phyloP scores from a whole-genome alignment of 2,329 filamentous ascomycete species.

The Tolypocladium pustulatum region DNA sequence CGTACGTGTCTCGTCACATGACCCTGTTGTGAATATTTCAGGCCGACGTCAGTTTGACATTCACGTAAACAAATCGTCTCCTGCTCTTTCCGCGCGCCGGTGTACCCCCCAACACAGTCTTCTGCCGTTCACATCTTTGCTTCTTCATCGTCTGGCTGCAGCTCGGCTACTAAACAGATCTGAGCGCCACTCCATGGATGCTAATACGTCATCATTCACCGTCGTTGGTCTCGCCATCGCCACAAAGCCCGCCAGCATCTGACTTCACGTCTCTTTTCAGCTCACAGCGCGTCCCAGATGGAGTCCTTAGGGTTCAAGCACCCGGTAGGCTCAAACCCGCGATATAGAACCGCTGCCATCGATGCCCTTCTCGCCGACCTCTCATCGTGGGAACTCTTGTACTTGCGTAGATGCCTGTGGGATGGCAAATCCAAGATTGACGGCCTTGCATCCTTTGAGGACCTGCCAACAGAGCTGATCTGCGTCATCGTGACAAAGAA shows the following conservation, averaged over 20 bases:
- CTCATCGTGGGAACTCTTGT: conserved; percentile 16
- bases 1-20: too few species aligned
- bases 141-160: too few species aligned
- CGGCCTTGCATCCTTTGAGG: conserved; percentile 12
- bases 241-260: neutral
- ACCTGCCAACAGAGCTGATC: conserved; percentile 18
- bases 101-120: too few species aligned
- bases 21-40: too few species aligned
- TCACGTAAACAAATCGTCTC: too few species aligned
- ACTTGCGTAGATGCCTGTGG: conserved; percentile 11
- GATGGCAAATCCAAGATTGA: neutral
- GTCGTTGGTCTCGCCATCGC: neutral
- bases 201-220: too few species aligned
- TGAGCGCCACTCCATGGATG: too few species aligned
- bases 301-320: neutral
- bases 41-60: too few species aligned
- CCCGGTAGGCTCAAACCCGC: neutral
- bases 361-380: conserved; percentile 13
- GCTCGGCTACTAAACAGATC: too few species aligned
- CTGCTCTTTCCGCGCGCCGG: too few species aligned
- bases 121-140: too few species aligned
- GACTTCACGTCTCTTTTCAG: neutral
- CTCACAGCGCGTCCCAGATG: neutral
- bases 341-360: conserved; percentile 7
- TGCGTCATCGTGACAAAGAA: conserved; percentile 8